These are phyloP conservation scores for Ogataea parapolymorpha DNA, from an alignment of 805 yeast species.

Conservation along the genomic window DNA sequence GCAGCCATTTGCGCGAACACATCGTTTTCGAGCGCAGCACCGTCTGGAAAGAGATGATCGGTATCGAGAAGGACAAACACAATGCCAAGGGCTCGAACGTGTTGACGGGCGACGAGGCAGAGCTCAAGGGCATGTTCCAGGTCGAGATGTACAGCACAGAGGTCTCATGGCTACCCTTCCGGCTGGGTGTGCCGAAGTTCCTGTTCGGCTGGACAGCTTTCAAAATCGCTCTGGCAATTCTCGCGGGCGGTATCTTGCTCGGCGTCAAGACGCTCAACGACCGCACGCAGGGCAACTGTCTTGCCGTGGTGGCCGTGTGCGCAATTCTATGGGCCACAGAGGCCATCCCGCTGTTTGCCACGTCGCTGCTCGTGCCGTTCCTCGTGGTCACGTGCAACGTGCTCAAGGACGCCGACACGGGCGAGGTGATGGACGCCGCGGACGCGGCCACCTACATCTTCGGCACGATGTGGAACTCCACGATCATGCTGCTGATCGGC, in stretches of 20 bases:
- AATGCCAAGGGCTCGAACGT: conserved; percentile 35
- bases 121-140: conserved; percentile 33
- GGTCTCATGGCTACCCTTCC: conserved; percentile 19
- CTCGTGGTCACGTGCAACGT: conserved; percentile 45
- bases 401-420: conserved; percentile 45
- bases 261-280: conserved; percentile 63
- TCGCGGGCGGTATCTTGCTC: conserved; percentile 51
- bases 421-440: conserved; percentile 40
- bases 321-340: conserved; percentile 53
- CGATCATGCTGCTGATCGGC: conserved; percentile 48
- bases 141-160: conserved; percentile 23
- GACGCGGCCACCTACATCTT: conserved; percentile 44
- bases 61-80: conserved; percentile 34
- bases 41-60: conserved; percentile 56
- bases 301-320: conserved; percentile 60
- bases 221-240: conserved; percentile 46
- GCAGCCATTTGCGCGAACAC: conserved; percentile 52
- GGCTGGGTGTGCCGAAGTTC: conserved; percentile 44
- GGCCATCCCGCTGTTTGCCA: conserved; percentile 48
- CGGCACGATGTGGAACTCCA: conserved; percentile 52
- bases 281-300: conserved; percentile 56
- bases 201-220: conserved; percentile 45
- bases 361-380: conserved; percentile 47
- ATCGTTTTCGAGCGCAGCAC: conserved; percentile 56
- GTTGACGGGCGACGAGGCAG: conserved; percentile 33